Base-by-base conservation (phyloP, 2,329 filamentous ascomycete genomes). In the Didymella keratinophila region DNA sequence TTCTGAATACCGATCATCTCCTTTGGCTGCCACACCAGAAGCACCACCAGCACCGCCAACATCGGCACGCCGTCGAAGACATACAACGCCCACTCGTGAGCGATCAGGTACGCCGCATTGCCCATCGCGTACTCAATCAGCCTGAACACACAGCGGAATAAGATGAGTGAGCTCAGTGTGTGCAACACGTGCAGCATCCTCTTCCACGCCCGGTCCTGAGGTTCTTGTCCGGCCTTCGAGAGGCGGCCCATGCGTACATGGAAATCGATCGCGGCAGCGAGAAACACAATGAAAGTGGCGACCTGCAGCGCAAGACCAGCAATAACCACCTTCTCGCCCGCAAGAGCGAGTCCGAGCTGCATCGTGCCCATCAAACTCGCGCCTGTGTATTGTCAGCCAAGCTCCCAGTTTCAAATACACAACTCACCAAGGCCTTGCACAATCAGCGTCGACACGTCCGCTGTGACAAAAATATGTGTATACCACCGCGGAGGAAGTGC, bases 101-200 rank as follows among this genome's bases (percentile, higher is more conserved):
- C 61, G 36, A 83, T 74, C 20, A 85, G 65, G 52, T 78, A 79
- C 1, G 82, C 79, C 18, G 76, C 69, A 39, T 79, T 77, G 0
- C 83, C 83, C 68, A 79, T 73, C 0, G 75, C 63, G 61, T 83
- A 86, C 70, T 86, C 83, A 9, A 80, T 69, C 21, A 85, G 70
- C 30, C 84, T 78, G 59, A 84, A 84, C 1, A 82, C 65, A 34
- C 76, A 81, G 36, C 84, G 78, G 11, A 83, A 59, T 52, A 86
- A 72, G 61, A 86, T 82, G 18, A 85, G 69, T 1, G 72, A 61
- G 63, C 79, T 82, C 45, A 79, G 76, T 4, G 69, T 59, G 65
- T 86, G 85, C 18, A 86, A 72, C 0, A 76, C 75, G 61, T 66
- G 68, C 2, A 75, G 54, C 57, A 72, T 69, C 56, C 63, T 71